phyloP scores from a whole-genome alignment of 2,329 filamentous ascomycete genomes.

The Monilinia fructigena region DNA sequence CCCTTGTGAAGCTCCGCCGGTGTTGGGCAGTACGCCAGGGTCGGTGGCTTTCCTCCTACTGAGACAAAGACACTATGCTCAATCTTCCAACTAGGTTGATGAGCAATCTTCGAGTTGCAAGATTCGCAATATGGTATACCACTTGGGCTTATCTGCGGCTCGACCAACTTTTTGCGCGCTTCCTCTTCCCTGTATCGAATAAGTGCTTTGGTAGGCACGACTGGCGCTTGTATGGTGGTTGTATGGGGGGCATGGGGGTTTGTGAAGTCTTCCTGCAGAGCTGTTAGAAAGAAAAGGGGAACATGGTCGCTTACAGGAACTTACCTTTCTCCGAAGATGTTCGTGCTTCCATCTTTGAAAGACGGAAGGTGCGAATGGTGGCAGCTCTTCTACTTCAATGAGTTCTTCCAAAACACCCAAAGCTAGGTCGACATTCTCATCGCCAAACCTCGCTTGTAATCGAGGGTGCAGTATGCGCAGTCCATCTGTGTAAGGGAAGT shows the following conservation, averaged over 20 bases:
- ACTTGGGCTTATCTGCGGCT: conserved; percentile 20
- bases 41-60: conserved; percentile 20
- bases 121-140: conserved; percentile 15
- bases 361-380: conserved; percentile 47
- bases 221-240: conserved; percentile 46
- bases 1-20: conserved; percentile 25
- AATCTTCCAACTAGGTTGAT: conserved; percentile 26
- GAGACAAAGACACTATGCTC: conserved; percentile 29
- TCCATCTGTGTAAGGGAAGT: conserved; percentile 49
- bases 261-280: conserved; percentile 41
- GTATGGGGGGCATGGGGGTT: conserved; percentile 50
- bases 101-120: conserved; percentile 21
- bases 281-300: conserved; percentile 11
- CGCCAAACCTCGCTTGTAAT: conserved; percentile 47
- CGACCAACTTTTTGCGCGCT: conserved; percentile 10
- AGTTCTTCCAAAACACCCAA: conserved; percentile 49
- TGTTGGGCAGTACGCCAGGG: conserved; percentile 22
- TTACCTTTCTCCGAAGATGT: conserved; percentile 47
- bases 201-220: conserved; percentile 44
- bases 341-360: conserved; percentile 50
- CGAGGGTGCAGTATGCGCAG: conserved; percentile 47
- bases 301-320: conserved; percentile 19
- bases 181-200: conserved; percentile 41
- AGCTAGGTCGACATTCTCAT: conserved; percentile 47
- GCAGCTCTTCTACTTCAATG: conserved; percentile 48